Evolutionary conservation across 2,329 filamentous ascomycete species (phyloP).

Genomic region (Monilinia polystroma): DNA sequence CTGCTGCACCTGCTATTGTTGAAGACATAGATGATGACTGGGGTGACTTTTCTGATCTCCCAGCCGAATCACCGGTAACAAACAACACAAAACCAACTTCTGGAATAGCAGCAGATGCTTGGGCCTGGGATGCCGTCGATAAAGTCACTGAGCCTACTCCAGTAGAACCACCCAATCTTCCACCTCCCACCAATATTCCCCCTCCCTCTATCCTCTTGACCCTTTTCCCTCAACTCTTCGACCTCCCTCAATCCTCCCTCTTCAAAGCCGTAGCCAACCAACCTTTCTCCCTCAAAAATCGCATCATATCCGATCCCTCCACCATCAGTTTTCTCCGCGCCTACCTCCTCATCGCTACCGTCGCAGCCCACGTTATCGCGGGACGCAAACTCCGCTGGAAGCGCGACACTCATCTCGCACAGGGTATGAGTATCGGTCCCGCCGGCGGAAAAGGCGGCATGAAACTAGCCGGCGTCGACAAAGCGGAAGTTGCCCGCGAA

Average conservation of each 20-base stretch:
- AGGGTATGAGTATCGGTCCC: conserved; percentile 81
- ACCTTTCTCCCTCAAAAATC: conserved; percentile 56
- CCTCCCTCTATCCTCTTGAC: conserved; percentile 82
- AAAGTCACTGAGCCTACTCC: conserved; percentile 25
- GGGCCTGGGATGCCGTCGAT: conserved; percentile 40
- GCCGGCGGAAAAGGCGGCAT: conserved; percentile 78
- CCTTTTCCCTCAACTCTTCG: conserved; percentile 70
- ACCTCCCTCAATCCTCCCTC: conserved; percentile 61
- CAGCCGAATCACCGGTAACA: conserved; percentile 34
- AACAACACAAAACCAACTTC: conserved; percentile 26
- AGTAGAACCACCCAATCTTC: conserved; percentile 12
- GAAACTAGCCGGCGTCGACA: conserved; percentile 87
- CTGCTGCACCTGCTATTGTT: conserved; percentile 30
- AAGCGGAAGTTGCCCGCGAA: conserved; percentile 76
- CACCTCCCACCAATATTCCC: conserved; percentile 68
- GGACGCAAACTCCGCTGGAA: conserved; percentile 89
- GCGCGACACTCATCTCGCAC: conserved; percentile 77
- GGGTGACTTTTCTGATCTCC: conserved; percentile 52
- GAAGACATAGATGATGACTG: conserved; percentile 50
- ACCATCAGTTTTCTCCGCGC: conserved; percentile 62
- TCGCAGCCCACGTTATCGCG: conserved; percentile 77
- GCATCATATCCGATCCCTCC: conserved; percentile 61
- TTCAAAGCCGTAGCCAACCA: conserved; percentile 65
- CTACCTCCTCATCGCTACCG: conserved; percentile 62
- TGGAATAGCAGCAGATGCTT: conserved; percentile 31